Percentiles rank a stretch among this genome's conserved stretches.
These are phyloP conservation scores for Lachnellula suecica DNA, from an alignment of 2,329 filamentous ascomycete genomes.

Conservation along the genomic window DNA sequence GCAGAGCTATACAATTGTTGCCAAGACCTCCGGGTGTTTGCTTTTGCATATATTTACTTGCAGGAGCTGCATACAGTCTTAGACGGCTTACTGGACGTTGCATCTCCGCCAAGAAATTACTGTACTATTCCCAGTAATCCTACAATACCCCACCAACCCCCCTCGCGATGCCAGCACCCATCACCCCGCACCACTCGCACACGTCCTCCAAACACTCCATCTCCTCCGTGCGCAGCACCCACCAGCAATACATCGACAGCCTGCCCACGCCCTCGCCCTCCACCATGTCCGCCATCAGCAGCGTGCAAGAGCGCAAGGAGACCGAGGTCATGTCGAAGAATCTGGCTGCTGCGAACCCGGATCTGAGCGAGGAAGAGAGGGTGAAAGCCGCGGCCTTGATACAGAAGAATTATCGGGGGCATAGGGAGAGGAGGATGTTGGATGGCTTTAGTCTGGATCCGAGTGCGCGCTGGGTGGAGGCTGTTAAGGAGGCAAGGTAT, in stretches of 20 bases:
- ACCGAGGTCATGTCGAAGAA: conserved; percentile 24
- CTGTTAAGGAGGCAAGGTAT: conserved; percentile 56
- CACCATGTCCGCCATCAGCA: conserved; percentile 48
- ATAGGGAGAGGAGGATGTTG: conserved; percentile 70
- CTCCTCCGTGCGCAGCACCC: conserved; percentile 15
- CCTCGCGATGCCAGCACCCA: not conserved
- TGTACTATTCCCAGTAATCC: too few relatives aligned
- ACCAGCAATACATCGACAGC: conserved; percentile 32
- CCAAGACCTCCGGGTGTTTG: too few relatives aligned
- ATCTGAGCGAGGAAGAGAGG: conserved; percentile 40
- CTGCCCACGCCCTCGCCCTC: conserved; percentile 28
- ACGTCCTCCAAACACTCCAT: conserved; percentile 23
- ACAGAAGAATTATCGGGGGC: conserved; percentile 75
- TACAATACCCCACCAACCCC: not conserved
- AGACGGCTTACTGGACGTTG: too few relatives aligned
- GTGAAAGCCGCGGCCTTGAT: conserved; percentile 55
- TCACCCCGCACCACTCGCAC: conserved; percentile 1
- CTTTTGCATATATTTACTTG: too few relatives aligned
- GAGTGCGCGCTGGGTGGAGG: conserved; percentile 38
- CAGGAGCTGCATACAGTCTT: too few relatives aligned
- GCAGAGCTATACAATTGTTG: not conserved
- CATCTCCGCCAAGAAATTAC: too few relatives aligned
- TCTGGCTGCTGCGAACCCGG: conserved; percentile 30
- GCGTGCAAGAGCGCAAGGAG: conserved; percentile 43
- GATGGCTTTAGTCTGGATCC: conserved; percentile 59